Conservation (phyloP, 441 rosid species). For the Manihot esculenta region DNA sequence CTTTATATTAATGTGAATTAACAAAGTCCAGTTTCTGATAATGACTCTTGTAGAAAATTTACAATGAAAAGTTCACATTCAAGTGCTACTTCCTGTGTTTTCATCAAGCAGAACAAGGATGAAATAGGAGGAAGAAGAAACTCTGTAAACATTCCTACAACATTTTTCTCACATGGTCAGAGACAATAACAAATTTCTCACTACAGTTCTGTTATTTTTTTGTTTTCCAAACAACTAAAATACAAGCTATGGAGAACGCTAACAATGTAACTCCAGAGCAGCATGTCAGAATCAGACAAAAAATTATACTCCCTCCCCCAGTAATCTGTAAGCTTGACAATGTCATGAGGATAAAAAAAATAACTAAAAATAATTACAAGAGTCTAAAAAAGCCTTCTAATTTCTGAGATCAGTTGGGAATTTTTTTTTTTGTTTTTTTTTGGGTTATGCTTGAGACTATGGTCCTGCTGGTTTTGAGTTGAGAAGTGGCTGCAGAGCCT, state of each 20-base stretch:
- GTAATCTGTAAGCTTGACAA: neutral
- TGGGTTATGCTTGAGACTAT: constrained; percentile 47
- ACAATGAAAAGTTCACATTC: no score
- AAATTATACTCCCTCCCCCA: neutral
- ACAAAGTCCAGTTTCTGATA: no score
- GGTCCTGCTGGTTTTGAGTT: constrained; percentile 79
- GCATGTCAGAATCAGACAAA: neutral
- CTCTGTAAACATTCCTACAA: neutral
- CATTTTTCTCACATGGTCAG: constrained; percentile 3
- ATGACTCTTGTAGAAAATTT: no score
- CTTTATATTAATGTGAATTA: no score
- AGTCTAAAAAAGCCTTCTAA: neutral
- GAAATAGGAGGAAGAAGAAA: no score
- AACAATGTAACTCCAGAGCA: neutral
- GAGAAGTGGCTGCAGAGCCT: constrained; percentile 95
- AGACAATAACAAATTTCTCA: no score
- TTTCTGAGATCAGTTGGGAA: neutral
- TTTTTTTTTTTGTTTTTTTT: no score
- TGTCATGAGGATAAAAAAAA: neutral
- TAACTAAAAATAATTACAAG: neutral
- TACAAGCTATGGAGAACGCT: neutral
- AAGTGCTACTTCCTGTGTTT: no score
- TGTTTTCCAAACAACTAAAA: neutral
- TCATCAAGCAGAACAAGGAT: no score
- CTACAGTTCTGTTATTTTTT: neutral